These are phyloP conservation scores for Entoloma clypeatum DNA, from an alignment of 1,284 basidiomycete species.

Conservation along the genomic window DNA sequence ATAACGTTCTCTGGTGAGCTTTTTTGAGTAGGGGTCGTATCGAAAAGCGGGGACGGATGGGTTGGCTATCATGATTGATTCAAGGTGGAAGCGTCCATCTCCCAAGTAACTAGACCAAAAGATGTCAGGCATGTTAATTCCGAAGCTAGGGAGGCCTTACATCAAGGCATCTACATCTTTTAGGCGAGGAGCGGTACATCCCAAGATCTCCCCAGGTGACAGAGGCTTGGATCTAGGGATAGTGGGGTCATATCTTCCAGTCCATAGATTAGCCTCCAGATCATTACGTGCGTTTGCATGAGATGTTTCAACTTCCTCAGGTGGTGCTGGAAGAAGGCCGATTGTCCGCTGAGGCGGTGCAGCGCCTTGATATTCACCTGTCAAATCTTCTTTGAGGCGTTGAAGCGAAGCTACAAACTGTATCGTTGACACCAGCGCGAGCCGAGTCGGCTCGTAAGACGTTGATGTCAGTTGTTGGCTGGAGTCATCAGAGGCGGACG, in stretches of 20 bases:
- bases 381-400: conserved; percentile 76
- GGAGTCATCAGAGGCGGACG: conserved; percentile 18
- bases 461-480: conserved; percentile 5
- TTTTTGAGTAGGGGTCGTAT: conserved; percentile 98
- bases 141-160: conserved; percentile 43
- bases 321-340: conserved; percentile 6
- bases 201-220: conserved; percentile 94
- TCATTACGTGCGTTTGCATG: conserved; percentile 6
- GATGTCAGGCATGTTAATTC: conserved; percentile 4
- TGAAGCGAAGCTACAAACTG: conserved; percentile 93
- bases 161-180: conserved; percentile 81
- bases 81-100: conserved; percentile 97
- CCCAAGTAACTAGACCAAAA: conserved; percentile 79
- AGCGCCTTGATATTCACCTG: conserved; percentile 29
- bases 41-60: conserved; percentile 94
- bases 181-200: conserved; percentile 93
- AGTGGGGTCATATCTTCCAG: conserved; percentile 69
- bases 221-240: conserved; percentile 93
- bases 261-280: conserved; percentile 37
- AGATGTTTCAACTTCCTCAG: conserved; percentile 7
- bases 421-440: conserved; percentile 92
- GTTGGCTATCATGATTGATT: conserved; percentile 99
- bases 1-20: conserved; percentile 91
- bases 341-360: conserved; percentile 10
- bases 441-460: conserved; percentile 51